These are phyloP conservation scores for Umbilicus rupestris DNA, from an alignment of 164 flowering plant genomes.

Conservation along the genomic window DNA sequence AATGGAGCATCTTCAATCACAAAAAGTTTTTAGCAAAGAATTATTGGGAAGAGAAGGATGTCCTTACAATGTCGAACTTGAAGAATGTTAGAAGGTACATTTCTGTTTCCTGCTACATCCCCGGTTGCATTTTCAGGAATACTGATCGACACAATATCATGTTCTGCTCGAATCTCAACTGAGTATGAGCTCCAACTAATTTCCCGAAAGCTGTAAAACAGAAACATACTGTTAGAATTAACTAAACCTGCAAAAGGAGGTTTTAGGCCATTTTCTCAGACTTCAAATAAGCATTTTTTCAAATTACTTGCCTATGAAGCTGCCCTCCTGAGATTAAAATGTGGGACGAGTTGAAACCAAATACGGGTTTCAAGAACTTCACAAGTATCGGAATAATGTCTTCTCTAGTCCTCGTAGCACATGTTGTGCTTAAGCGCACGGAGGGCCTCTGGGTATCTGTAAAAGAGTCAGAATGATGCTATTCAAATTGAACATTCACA, in stretches of 20 bases:
- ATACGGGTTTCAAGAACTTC: conserved; percentile 73
- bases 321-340: conserved; percentile 68
- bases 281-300: not conserved
- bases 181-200: conserved; percentile 41
- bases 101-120: conserved; percentile 87
- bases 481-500: not conserved
- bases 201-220: conserved; percentile 51
- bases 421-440: conserved; percentile 66
- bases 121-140: conserved; percentile 73
- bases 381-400: conserved; percentile 36
- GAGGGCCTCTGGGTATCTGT: conserved; percentile 68
- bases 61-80: conserved; percentile 80
- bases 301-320: conserved; percentile 44
- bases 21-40: not conserved
- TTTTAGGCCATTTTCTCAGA: not conserved
- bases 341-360: conserved; percentile 68
- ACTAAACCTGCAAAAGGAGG: not conserved
- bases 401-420: conserved; percentile 52
- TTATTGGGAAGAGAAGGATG: not conserved
- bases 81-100: conserved; percentile 65
- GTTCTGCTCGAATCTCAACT: conserved; percentile 40
- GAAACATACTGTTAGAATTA: not conserved
- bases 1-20: not conserved
- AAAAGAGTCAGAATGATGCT: not conserved
- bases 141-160: conserved; percentile 32